These are phyloP conservation scores for Noccaea caerulescens DNA, from an alignment of 345 rosid species.

Conservation along the genomic window DNA sequence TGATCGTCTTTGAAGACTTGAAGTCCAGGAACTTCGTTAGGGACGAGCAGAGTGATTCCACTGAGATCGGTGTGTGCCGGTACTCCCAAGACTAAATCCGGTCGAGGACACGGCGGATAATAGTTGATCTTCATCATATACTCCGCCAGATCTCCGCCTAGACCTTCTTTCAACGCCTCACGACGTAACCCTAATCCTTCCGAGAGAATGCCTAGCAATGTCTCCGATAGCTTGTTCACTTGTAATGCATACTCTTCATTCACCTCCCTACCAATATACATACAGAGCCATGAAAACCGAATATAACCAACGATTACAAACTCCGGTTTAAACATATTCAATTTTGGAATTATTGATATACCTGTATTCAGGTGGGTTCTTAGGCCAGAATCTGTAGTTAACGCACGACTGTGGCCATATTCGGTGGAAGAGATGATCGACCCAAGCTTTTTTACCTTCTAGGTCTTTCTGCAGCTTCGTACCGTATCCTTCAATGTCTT, in stretches of 20 bases:
- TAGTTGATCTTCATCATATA: constrained; percentile 84
- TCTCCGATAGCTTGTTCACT: constrained; percentile 55
- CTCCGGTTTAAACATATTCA: not conserved
- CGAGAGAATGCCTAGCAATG: constrained; percentile 54
- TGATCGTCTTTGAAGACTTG: constrained; percentile 70
- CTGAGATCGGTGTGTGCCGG: constrained; percentile 83
- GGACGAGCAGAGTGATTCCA: constrained; percentile 71
- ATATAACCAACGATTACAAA: not conserved
- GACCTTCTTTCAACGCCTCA: constrained; percentile 53
- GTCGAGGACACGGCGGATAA: constrained; percentile 90
- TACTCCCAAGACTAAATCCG: constrained; percentile 83
- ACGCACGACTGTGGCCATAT: constrained; percentile 74
- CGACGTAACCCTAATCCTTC: constrained; percentile 65
- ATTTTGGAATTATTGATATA: not conserved
- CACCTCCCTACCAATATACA: constrained; percentile 53
- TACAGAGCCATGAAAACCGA: not conserved
- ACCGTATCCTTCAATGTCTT: constrained; percentile 72
- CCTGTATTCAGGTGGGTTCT: constrained; percentile 77
- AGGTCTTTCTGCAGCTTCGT: constrained; percentile 55
- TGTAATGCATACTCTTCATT: constrained; percentile 71
- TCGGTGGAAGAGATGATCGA: constrained; percentile 77
- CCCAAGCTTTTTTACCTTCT: constrained; percentile 73
- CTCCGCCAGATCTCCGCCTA: constrained; percentile 65
- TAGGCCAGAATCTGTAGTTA: constrained; percentile 75
- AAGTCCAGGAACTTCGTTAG: constrained; percentile 84